phyloP scores from a whole-genome alignment of 2,329 filamentous ascomycete species.

The Knoxdaviesia capensis region DNA sequence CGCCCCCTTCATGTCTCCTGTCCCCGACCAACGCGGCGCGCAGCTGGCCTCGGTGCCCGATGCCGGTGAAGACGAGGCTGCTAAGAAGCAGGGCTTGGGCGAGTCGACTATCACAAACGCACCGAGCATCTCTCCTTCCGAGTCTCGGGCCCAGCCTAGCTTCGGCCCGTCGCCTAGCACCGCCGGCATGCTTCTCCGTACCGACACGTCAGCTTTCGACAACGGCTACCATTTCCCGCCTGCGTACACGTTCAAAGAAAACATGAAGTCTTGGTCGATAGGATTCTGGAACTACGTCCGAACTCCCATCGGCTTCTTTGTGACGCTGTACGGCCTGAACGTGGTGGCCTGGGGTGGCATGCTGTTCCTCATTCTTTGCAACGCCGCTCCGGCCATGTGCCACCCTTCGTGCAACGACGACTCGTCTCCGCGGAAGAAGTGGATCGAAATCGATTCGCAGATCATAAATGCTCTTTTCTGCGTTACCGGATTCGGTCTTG shows the following conservation, averaged over 20 bases:
- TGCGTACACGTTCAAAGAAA: constrained; percentile 36
- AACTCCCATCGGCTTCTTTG: constrained; percentile 56
- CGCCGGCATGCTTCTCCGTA: neutral
- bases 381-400: constrained; percentile 57
- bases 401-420: constrained; percentile 47
- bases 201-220: constrained; percentile 22
- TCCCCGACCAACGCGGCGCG: neutral
- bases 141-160: no score
- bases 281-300: constrained; percentile 54
- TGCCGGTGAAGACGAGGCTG: neutral
- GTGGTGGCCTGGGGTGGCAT: constrained; percentile 81
- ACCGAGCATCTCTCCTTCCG: no score
- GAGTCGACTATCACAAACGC: no score
- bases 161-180: neutral
- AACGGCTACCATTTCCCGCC: constrained; percentile 48
- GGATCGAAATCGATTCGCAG: constrained; percentile 74
- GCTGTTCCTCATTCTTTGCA: constrained; percentile 69
- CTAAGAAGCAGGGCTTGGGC: no score
- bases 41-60: constrained; percentile 1
- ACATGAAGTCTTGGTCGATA: constrained; percentile 33
- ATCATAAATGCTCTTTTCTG: constrained; percentile 56
- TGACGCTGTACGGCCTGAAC: constrained; percentile 63
- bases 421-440: constrained; percentile 56
- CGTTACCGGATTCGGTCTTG: constrained; percentile 66
- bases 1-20: neutral